Percentiles rank a stretch among this genome's conserved stretches.
These are phyloP conservation scores for Paralagenidium karlingii DNA, from an alignment of 352 stramenopile species.

Conservation along the genomic window DNA sequence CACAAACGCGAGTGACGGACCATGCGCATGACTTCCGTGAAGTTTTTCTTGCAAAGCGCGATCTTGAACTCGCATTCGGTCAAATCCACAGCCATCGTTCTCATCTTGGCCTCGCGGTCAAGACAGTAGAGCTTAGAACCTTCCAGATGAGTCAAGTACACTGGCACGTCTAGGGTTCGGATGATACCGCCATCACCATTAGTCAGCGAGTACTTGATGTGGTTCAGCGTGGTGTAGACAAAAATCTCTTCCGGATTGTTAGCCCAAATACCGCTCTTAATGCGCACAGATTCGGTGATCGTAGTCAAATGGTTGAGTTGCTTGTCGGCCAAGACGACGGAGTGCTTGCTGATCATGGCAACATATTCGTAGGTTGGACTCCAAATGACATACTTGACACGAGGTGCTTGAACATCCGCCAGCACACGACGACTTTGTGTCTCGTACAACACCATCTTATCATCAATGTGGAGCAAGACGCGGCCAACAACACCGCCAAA, in stretches of 20 bases:
- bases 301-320: slow-evolving; percentile 96
- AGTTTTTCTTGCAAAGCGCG: slow-evolving; percentile 88
- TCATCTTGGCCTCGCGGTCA: slow-evolving; percentile 94
- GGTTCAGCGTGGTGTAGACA: slow-evolving; percentile 96
- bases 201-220: slow-evolving; percentile 89
- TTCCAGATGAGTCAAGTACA: slow-evolving; percentile 94
- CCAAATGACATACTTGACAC: slow-evolving; percentile 98
- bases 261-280: slow-evolving; percentile 92
- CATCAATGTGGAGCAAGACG: slow-evolving; percentile 93
- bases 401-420: slow-evolving; percentile 90
- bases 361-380: slow-evolving; percentile 94
- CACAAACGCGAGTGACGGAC: slow-evolving; percentile 94
- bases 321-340: slow-evolving; percentile 94
- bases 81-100: slow-evolving; percentile 94
- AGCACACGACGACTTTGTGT: slow-evolving; percentile 94
- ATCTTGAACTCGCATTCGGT: slow-evolving; percentile 99
- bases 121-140: slow-evolving; percentile 94
- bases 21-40: slow-evolving; percentile 98
- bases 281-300: slow-evolving; percentile 94
- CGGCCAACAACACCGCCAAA: slow-evolving; percentile 95
- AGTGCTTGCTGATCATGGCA: slow-evolving; percentile 96
- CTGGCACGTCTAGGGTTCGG: slow-evolving; percentile 93
- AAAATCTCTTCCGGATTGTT: slow-evolving; percentile 90
- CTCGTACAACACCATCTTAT: slow-evolving; percentile 98
- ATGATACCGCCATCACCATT: slow-evolving; percentile 97